Conservation (phyloP, 345 rosid genomes). For the Camelina neglecta region DNA sequence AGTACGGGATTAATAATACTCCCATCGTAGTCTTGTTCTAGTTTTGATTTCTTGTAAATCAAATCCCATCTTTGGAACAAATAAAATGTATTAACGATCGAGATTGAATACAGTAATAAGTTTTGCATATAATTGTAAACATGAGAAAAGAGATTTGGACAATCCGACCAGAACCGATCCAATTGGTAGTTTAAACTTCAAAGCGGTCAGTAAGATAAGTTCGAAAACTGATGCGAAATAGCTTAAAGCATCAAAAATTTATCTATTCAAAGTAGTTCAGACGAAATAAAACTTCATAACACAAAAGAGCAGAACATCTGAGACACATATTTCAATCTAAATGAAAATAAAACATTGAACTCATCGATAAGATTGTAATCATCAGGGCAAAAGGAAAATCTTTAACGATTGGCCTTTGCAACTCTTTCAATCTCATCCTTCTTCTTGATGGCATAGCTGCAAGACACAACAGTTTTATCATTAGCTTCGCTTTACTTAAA, state of each 20-base stretch:
- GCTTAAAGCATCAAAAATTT: constrained; percentile 25
- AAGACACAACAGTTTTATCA: background rate
- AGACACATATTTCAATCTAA: constrained; percentile 36
- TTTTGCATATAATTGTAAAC: background rate
- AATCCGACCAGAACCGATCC: too few relatives aligned
- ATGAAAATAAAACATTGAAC: constrained; percentile 23
- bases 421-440: constrained; percentile 92
- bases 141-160: too few relatives aligned
- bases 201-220: background rate
- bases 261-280: constrained; percentile 35
- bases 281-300: constrained; percentile 28
- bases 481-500: background rate
- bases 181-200: too few relatives aligned
- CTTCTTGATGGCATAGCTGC: constrained; percentile 82
- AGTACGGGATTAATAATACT: too few relatives aligned
- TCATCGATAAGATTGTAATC: constrained; percentile 23
- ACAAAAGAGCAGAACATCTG: constrained; percentile 36
- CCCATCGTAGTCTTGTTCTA: too few relatives aligned
- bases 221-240: background rate
- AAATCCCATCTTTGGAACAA: background rate
- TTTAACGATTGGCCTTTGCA: constrained; percentile 85
- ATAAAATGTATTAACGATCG: background rate
- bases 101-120: background rate
- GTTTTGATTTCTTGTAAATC: background rate
- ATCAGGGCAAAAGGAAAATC: background rate